Percentiles rank a stretch among this genome's conserved stretches.
phyloP scores from a whole-genome alignment of 2,329 filamentous ascomycete genomes.

The Nemania sp. region DNA sequence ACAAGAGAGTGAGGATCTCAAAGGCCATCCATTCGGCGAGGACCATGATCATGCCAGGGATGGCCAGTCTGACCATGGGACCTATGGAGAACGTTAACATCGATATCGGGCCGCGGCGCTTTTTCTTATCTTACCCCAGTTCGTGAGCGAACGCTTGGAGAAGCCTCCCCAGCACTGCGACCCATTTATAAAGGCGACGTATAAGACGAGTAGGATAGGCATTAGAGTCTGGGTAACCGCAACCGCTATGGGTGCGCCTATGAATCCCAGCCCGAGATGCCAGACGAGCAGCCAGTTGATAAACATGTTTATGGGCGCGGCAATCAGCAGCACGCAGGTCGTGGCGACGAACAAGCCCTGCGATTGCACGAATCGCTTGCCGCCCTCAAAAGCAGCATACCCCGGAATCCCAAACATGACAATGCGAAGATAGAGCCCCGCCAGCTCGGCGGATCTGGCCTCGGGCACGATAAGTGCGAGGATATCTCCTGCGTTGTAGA shows the following conservation, averaged over 20 bases:
- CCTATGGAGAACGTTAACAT: constrained; percentile 39
- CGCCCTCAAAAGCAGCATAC: constrained; percentile 75
- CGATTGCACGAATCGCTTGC: constrained; percentile 80
- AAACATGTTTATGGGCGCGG: constrained; percentile 75
- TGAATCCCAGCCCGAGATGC: constrained; percentile 68
- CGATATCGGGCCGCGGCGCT: not conserved
- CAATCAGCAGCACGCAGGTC: constrained; percentile 75
- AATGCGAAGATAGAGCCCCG: constrained; percentile 74
- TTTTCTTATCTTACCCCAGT: constrained; percentile 60
- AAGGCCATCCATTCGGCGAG: constrained; percentile 93
- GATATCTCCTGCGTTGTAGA: constrained; percentile 69
- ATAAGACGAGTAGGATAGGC: constrained; percentile 72
- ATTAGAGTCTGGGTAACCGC: constrained; percentile 76
- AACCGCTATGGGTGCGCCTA: constrained; percentile 79
- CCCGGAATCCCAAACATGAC: constrained; percentile 73
- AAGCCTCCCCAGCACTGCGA: constrained; percentile 82
- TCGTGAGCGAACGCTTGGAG: constrained; percentile 68
- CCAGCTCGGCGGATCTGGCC: constrained; percentile 69
- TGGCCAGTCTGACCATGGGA: constrained; percentile 81
- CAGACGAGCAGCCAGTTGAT: constrained; percentile 82
- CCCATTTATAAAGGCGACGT: constrained; percentile 73
- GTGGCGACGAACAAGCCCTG: constrained; percentile 82
- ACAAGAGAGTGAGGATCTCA: constrained; percentile 83
- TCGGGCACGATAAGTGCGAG: constrained; percentile 71
- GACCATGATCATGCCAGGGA: constrained; percentile 92